phyloP scores from a whole-genome alignment of 495 filamentous ascomycete genomes.

The Pyronema domesticum region DNA sequence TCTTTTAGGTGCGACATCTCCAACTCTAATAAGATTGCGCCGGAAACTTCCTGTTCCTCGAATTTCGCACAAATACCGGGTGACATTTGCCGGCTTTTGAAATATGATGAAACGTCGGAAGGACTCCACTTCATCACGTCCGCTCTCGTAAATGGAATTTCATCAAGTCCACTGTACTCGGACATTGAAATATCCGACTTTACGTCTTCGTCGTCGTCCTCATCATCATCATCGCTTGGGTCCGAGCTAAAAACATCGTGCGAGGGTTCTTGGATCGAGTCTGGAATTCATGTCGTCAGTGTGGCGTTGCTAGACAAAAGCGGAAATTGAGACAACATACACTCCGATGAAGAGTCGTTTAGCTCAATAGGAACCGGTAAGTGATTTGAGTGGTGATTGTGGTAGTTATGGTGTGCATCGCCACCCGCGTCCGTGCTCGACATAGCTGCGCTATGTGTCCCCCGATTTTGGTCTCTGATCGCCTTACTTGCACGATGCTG shows the following conservation, averaged over 20 bases:
- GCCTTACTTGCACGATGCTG: conserved; percentile 11
- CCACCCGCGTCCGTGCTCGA: conserved; percentile 33
- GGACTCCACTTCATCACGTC: conserved; percentile 62
- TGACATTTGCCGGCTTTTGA: conserved; percentile 67
- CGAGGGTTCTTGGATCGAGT: conserved; percentile 19
- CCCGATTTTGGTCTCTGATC: conserved; percentile 14
- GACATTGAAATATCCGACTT: background rate
- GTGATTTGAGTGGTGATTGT: background rate
- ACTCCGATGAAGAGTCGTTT: conserved; percentile 22
- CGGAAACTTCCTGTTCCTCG: conserved; percentile 85
- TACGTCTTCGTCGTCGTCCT: conserved; percentile 19
- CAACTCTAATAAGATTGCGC: conserved; percentile 57
- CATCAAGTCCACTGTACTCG: conserved; percentile 5
- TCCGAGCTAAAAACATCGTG: conserved; percentile 30
- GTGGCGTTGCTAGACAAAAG: background rate
- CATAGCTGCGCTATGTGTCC: conserved; percentile 73
- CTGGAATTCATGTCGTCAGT: background rate
- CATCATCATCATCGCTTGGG: conserved; percentile 57
- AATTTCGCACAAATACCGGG: conserved; percentile 80
- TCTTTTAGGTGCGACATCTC: conserved; percentile 96
- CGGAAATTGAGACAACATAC: background rate
- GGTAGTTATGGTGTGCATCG: conserved; percentile 19
- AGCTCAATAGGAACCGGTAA: conserved; percentile 9
- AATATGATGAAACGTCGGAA: conserved; percentile 61
- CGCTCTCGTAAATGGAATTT: conserved; percentile 35